Conservation (phyloP, 495 filamentous ascomycete species). For the Xylaria acuta region DNA sequence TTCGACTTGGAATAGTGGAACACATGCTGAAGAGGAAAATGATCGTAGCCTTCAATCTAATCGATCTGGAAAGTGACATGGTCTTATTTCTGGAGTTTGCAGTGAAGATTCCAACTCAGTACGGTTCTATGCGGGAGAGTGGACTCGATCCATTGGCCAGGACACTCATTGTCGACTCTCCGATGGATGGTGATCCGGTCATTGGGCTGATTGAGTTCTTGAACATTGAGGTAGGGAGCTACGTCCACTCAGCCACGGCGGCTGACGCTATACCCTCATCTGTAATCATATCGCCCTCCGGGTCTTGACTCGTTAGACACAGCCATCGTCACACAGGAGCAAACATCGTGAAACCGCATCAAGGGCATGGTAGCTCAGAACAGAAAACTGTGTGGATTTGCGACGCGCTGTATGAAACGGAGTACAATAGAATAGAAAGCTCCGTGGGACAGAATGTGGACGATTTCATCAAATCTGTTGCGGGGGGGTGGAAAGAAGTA, state of each 20-base stretch:
- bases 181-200: not conserved
- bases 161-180: slow-evolving; percentile 1
- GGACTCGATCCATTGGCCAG: not conserved
- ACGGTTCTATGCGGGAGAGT: not conserved
- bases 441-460: not conserved
- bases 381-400: not conserved
- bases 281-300: too few relatives aligned
- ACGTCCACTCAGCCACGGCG: not conserved
- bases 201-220: not conserved
- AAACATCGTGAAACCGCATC: not conserved
- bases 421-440: not conserved
- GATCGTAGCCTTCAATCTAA: too few relatives aligned
- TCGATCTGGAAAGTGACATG: too few relatives aligned
- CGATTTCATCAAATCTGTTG: not conserved
- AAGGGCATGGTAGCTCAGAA: not conserved
- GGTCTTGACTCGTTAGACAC: not conserved
- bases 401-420: not conserved
- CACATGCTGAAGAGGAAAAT: not conserved
- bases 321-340: not conserved
- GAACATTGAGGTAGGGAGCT: not conserved
- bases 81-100: too few relatives aligned
- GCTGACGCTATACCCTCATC: not conserved
- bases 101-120: not conserved
- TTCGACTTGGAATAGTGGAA: not conserved
- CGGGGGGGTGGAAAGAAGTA: not conserved